Base-by-base conservation (phyloP, 257 asterid genomes). In the Penstemon newberryi region DNA sequence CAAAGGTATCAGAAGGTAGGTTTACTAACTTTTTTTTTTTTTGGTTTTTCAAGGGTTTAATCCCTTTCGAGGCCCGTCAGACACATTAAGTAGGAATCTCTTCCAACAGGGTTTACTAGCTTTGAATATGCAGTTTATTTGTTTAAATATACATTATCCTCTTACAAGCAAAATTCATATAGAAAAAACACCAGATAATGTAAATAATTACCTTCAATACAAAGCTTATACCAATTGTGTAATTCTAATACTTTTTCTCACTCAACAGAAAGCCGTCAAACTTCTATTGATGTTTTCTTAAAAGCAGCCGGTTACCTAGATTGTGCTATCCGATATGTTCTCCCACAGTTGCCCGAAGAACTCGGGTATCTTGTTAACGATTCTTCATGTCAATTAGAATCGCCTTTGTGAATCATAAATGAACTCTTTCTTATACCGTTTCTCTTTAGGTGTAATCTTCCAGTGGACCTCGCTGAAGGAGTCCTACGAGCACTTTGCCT, bases 401-500 rank as follows among this genome's bases (percentile, higher is more conserved):
- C 39, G 68, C 25, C 59, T 73, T 8, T 56, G 12, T 18, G 49
- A 43, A 25, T 2, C 33, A 25, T 25, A 1, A 25, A 25, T 25
- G 33, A 25, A 1, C 33, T 25, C 33, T 25, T 25, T 25, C 33
- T 2, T 25, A 25, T 25, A 40, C 49, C 38, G 60, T 54, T 68
- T 66, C 66, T 74, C 53, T 78, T 65, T 76, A 90, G 98, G 92
- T 84, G 95, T 75, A 83, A 86, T 75, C 83, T 93, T 71, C 97
- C 98, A 0, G 97, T 90, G 71, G 98, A 93, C 83, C 95, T 93
- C 69, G 90, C 97, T 67, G 98, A 93, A 85, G 98, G 97, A 75
- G 96, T 84, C 75, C 81, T 93, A 51, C 83, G 97, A 75, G 93
- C 98, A 67, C 95, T 88, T 67, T 90, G 97, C 82, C 98, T 93